Evolutionary conservation across 2,329 filamentous ascomycete species (phyloP).

Genomic region (Coniochaeta hoffmannii): DNA sequence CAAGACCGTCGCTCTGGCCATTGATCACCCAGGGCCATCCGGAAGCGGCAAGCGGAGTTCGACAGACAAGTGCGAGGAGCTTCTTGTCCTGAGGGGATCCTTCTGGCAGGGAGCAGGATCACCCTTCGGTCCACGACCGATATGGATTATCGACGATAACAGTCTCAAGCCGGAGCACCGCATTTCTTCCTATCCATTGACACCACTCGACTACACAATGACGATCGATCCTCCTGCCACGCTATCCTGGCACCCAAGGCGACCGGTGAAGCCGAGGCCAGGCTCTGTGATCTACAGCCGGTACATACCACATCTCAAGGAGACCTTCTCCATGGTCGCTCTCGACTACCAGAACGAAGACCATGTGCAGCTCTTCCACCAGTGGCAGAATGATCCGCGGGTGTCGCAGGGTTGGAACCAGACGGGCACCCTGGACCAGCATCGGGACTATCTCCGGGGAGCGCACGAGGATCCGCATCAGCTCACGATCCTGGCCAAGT

Average conservation of each 20-base stretch:
- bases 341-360: slow-evolving; percentile 57
- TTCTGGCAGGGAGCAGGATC: slow-evolving; percentile 68
- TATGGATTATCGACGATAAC: slow-evolving; percentile 47
- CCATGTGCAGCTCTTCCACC: slow-evolving; percentile 66
- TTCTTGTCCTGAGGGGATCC: slow-evolving; percentile 41
- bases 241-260: slow-evolving; percentile 57
- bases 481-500: slow-evolving; percentile 61
- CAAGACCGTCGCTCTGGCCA: slow-evolving; percentile 37
- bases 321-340: slow-evolving; percentile 72
- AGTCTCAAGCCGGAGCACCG: slow-evolving; percentile 18
- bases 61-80: slow-evolving; percentile 22
- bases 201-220: slow-evolving; percentile 40
- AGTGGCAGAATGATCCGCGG: slow-evolving; percentile 78
- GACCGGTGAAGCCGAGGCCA: slow-evolving; percentile 62
- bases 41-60: background rate
- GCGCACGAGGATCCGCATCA: slow-evolving; percentile 67
- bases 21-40: slow-evolving; percentile 32
- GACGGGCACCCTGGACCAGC: slow-evolving; percentile 67
- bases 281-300: slow-evolving; percentile 69
- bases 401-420: slow-evolving; percentile 77
- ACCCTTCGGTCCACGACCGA: slow-evolving; percentile 56
- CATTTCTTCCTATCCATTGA: slow-evolving; percentile 34
- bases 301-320: slow-evolving; percentile 67
- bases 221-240: slow-evolving; percentile 24
- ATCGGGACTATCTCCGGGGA: slow-evolving; percentile 61